Percentiles rank a stretch among this genome's conserved stretches.
These are phyloP conservation scores for Paramecium sexaurelia DNA, from an alignment of 73 alveolate genomes.

Conservation along the genomic window DNA sequence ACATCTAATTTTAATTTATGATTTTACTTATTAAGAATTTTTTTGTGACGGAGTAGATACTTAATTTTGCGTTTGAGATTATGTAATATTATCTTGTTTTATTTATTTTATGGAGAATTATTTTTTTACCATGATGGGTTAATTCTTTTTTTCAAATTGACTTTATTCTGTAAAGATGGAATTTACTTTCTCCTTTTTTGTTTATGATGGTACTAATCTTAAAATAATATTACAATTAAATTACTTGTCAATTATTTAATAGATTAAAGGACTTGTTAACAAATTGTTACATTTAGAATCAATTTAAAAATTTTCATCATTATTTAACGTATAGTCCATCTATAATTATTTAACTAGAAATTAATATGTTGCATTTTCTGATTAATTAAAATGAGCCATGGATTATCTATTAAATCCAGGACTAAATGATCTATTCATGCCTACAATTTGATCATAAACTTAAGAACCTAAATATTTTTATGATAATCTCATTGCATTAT, in stretches of 20 bases:
- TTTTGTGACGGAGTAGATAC: slow-evolving; percentile 4
- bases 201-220: not conserved
- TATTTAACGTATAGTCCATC: not conserved
- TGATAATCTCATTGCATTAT: slow-evolving; percentile 9
- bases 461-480: slow-evolving; percentile 14
- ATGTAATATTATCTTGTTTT: not conserved
- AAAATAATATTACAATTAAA: not conserved
- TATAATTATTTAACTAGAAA: not conserved
- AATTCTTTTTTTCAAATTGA: not conserved
- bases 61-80: not conserved
- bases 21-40: not conserved
- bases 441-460: not conserved
- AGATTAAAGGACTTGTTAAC: not conserved
- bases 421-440: not conserved
- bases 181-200: not conserved
- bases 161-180: not conserved
- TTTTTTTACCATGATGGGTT: not conserved
- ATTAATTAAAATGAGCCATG: not conserved
- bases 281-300: slow-evolving; percentile 3
- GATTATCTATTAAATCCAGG: not conserved
- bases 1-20: not conserved
- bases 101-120: not conserved
- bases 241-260: not conserved
- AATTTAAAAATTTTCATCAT: not conserved
- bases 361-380: not conserved